These are phyloP conservation scores for Candida coquimbonensis DNA, from an alignment of 805 yeast genomes.

Conservation along the genomic window DNA sequence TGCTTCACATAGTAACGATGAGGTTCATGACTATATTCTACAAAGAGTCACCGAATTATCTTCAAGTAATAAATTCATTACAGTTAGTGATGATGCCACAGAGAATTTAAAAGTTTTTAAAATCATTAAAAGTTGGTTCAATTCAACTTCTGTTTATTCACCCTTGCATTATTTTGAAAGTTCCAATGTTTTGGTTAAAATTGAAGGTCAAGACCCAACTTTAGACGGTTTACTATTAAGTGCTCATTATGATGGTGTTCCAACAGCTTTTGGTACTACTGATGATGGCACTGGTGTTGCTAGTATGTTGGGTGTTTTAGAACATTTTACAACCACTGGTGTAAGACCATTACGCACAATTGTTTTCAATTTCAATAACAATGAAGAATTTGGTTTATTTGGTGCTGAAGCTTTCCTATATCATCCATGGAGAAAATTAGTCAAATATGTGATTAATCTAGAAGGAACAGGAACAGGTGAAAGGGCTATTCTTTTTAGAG, in stretches of 20 bases:
- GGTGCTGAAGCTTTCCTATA: constrained; percentile 72
- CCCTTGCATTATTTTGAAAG: constrained; percentile 74
- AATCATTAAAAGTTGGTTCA: constrained; percentile 44
- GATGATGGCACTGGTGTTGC: constrained; percentile 92
- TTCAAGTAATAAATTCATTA: constrained; percentile 19
- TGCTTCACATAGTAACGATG: constrained; percentile 67
- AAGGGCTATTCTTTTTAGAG: constrained; percentile 71
- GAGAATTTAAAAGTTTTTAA: constrained; percentile 37
- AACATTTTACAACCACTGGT: constrained; percentile 32
- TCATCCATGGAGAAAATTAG: constrained; percentile 64
- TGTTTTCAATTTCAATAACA: constrained; percentile 78
- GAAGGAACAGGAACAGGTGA: constrained; percentile 91
- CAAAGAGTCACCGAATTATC: constrained; percentile 34
- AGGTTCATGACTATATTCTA: constrained; percentile 61
- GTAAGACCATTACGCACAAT: constrained; percentile 63
- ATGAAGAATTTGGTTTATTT: constrained; percentile 81
- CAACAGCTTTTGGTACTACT: constrained; percentile 80
- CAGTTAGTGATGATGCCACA: constrained; percentile 31
- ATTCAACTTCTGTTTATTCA: constrained; percentile 30
- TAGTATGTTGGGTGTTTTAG: constrained; percentile 63
- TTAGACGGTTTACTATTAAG: constrained; percentile 68
- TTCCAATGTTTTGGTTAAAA: constrained; percentile 68
- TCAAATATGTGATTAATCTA: constrained; percentile 64
- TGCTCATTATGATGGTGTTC: constrained; percentile 88
- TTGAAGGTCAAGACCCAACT: constrained; percentile 53